phyloP scores from a whole-genome alignment of 2,329 filamentous ascomycete genomes.

The Chrysoporthe austroafricana region DNA sequence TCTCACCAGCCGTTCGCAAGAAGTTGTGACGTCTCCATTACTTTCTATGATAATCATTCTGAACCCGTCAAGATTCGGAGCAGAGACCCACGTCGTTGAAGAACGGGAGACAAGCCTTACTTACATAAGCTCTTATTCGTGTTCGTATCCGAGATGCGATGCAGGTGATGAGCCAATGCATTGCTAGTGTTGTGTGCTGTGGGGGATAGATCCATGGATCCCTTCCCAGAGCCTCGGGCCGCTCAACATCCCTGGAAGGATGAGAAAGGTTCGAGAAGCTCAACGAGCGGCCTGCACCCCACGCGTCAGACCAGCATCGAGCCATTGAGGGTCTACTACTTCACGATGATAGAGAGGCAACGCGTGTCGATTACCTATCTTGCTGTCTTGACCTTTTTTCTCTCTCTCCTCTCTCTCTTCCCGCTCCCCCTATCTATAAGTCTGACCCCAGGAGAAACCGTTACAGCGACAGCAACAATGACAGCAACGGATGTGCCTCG shows the following conservation, averaged over 20 bases:
- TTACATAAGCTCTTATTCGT: slow-evolving; percentile 26
- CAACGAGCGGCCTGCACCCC: slow-evolving; percentile 1
- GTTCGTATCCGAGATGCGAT: slow-evolving; percentile 15
- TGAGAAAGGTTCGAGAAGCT: slow-evolving; percentile 19
- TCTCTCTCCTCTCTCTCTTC: too few relatives aligned
- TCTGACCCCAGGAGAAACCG: too few relatives aligned
- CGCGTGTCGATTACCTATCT: background rate
- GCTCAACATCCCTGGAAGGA: background rate
- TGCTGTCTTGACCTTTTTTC: background rate
- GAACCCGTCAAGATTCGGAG: background rate
- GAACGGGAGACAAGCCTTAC: background rate
- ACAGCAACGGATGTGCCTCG: background rate
- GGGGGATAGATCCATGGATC: slow-evolving; percentile 5
- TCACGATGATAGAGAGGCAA: background rate
- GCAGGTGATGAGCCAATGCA: slow-evolving; percentile 1
- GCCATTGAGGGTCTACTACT: background rate
- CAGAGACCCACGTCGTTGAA: too few relatives aligned
- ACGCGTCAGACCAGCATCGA: slow-evolving; percentile 21
- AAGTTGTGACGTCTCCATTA: background rate
- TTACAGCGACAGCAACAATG: too few relatives aligned
- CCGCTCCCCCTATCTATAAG: too few relatives aligned
- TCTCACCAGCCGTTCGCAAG: background rate
- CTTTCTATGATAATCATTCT: background rate
- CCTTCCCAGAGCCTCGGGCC: slow-evolving; percentile 9
- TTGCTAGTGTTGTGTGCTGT: background rate